Evolutionary conservation across 768 basidiomycete genomes (phyloP).

Genomic region (Xerocomellus amylosporus): DNA sequence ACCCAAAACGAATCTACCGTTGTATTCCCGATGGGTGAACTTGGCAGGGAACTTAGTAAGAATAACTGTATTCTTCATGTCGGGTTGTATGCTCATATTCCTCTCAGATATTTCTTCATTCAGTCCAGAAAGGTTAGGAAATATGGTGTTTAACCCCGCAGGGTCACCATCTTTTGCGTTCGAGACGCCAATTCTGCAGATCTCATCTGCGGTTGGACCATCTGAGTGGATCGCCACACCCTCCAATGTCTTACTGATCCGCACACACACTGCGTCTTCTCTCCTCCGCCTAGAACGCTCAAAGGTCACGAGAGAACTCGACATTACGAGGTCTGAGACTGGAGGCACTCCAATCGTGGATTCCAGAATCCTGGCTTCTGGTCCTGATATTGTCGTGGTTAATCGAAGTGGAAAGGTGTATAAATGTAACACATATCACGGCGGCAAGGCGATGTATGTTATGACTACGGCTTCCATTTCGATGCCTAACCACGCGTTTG

Average conservation of each 20-base stretch:
- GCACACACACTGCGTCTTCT: constrained; percentile 46
- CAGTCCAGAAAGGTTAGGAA: constrained; percentile 23
- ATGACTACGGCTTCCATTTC: not conserved
- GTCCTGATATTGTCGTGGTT: constrained; percentile 40
- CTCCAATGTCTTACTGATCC: constrained; percentile 34
- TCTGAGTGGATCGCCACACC: constrained; percentile 11
- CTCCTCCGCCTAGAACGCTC: constrained; percentile 34
- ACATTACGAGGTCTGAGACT: constrained; percentile 40
- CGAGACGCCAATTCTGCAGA: constrained; percentile 67
- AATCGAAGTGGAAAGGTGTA: constrained; percentile 56
- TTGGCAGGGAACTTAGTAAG: constrained; percentile 60
- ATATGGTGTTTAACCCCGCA: constrained; percentile 33
- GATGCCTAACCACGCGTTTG: not conserved
- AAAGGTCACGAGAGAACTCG: constrained; percentile 34
- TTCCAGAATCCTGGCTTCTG: constrained; percentile 38
- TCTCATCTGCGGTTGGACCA: constrained; percentile 37
- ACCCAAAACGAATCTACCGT: constrained; percentile 33
- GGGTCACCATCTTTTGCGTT: constrained; percentile 46
- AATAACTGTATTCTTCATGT: not conserved
- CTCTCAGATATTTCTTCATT: constrained; percentile 48
- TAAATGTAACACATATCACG: constrained; percentile 38
- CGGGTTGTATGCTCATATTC: constrained; percentile 3
- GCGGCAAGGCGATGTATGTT: constrained; percentile 42
- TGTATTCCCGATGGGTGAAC: constrained; percentile 65
- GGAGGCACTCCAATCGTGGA: constrained; percentile 46